Evolutionary conservation across 169 alveolate genomes (phyloP).

Genomic region (Eimeria tenella): DNA sequence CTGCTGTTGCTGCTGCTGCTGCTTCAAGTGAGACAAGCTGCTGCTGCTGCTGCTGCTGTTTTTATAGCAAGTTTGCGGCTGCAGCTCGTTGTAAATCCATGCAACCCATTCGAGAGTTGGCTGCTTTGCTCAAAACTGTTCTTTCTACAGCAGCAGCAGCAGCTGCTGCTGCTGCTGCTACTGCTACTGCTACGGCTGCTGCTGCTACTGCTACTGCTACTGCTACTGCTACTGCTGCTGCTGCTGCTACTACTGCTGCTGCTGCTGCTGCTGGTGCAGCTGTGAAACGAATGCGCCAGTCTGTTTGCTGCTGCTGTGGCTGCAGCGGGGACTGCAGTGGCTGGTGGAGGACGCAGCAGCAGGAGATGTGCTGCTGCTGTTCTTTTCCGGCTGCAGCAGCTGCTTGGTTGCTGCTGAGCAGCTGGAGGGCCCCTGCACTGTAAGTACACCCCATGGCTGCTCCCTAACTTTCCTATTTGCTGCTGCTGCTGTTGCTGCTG

Average conservation of each 20-base stretch:
- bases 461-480: background rate
- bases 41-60: background rate
- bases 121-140: too few relatives aligned
- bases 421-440: background rate
- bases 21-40: background rate
- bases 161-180: background rate
- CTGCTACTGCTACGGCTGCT: background rate
- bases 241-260: background rate
- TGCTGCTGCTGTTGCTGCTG: slow-evolving; percentile 14
- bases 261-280: background rate
- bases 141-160: slow-evolving; percentile 6
- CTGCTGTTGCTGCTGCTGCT: background rate
- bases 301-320: background rate
- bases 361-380: slow-evolving; percentile 57
- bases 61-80: too few relatives aligned
- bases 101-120: too few relatives aligned
- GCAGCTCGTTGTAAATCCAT: too few relatives aligned
- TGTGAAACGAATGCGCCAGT: background rate
- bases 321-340: slow-evolving; percentile 34
- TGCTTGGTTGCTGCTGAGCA: background rate
- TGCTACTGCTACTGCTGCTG: background rate
- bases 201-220: background rate
- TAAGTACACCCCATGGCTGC: background rate
- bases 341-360: slow-evolving; percentile 47
- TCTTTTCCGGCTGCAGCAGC: slow-evolving; percentile 59